Conservation (phyloP, 2,329 filamentous ascomycete genomes). For the Colletotrichum sp. region DNA sequence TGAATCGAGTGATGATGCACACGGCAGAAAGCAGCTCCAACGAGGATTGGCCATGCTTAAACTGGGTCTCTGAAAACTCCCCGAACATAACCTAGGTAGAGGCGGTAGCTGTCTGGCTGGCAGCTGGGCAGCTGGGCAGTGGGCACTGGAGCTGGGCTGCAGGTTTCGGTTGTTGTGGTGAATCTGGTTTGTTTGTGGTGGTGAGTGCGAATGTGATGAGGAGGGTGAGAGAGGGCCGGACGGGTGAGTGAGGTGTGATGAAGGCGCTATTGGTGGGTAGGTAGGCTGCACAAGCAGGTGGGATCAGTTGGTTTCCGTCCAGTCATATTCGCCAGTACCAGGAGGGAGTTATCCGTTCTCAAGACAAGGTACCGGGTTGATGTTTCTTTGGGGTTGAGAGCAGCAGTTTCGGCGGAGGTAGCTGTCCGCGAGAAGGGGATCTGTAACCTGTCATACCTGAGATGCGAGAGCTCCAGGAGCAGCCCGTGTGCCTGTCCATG, state of each 20-base stretch:
- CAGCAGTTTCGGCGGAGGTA: neutral
- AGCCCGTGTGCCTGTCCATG: neutral
- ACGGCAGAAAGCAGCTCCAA: neutral
- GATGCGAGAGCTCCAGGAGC: neutral
- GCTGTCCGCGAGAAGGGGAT: neutral
- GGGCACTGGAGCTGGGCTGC: neutral
- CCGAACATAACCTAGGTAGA: neutral
- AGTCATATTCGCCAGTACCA: neutral
- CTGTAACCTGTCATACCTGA: neutral
- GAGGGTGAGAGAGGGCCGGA: neutral
- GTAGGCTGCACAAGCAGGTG: neutral
- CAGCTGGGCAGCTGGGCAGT: neutral
- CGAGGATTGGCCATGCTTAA: neutral
- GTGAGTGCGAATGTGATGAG: neutral
- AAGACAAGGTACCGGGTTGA: neutral
- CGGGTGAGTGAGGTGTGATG: neutral
- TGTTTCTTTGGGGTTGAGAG: neutral
- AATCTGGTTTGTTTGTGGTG: neutral
- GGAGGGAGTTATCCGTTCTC: neutral
- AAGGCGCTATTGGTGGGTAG: neutral
- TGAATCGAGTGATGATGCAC: slow-evolving; percentile 11
- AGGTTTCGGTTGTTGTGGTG: neutral
- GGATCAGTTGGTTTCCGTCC: neutral
- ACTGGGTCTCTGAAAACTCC: slow-evolving; percentile 3
- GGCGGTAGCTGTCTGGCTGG: neutral